Base-by-base conservation (phyloP, 768 basidiomycete species). In the Hydnomerulius pinastri region DNA sequence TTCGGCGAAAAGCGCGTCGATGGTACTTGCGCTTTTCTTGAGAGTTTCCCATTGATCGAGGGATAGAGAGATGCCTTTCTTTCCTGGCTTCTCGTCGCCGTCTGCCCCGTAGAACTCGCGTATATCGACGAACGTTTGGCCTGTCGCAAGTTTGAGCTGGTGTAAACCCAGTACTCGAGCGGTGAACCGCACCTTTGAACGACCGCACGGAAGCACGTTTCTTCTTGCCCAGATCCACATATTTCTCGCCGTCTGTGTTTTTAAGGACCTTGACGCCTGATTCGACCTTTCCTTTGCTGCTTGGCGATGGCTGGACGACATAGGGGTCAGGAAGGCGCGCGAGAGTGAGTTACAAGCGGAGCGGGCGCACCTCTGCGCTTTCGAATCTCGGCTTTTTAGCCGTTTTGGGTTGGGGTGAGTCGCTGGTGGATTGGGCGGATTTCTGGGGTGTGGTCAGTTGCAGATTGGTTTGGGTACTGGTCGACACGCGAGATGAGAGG, bases 61-160 rank as follows among this genome's bases (percentile, higher is more conserved):
- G 12, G 71, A 65, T 23, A 92, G 72, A 0, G 85, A 78, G 44
- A 92, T 87, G 8, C 89, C 90, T 59, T 91, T 92, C 67, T 90
- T 92, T 0, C 88, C 87, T 0, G 90, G 90, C 54, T 86, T 89
- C 55, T 80, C 76, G 4, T 84, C 82, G 5, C 83, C 81, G 1
- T 78, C 71, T 18, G 68, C 63, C 45, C 67, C 74, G 46, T 87
- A 92, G 58, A 77, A 92, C 63, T 92, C 87, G 33, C 90, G 81
- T 46, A 92, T 88, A 59, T 91, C 87, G 21, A 91, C 64, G 36
- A 82, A 70, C 3, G 77, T 61, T 1, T 67, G 73, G 7, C 84
- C 86, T 76, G 38, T 42, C 17, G 74, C 67, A 73, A 76, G 32
- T 54, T 55, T 29, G 69, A 3, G 12, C n/a, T n/a, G n/a, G n/a